A percentile compares a stretch with the other conserved stretches of the same genome.
Conservation (phyloP, 768 basidiomycete genomes). For the Cantharellus cinnabarinus region DNA sequence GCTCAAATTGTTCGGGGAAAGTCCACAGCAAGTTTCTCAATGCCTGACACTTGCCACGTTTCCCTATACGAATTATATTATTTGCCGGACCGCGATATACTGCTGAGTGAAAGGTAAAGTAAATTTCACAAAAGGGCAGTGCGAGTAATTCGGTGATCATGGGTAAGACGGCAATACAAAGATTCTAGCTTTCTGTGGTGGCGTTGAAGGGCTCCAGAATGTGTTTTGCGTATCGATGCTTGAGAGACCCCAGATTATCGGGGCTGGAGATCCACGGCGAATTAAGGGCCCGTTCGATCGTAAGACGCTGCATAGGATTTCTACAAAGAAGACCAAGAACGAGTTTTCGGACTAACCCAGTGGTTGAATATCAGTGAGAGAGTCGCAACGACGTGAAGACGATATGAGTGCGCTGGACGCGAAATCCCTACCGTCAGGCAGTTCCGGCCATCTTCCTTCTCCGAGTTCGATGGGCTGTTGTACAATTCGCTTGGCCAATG, state of each 20-base stretch:
- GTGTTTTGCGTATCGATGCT: background rate
- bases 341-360: background rate
- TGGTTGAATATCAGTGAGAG: background rate
- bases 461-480: background rate
- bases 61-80: no score
- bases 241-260: background rate
- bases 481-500: background rate
- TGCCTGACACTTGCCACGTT: constrained; percentile 15
- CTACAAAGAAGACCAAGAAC: background rate
- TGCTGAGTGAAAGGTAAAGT: no score
- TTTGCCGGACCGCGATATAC: no score
- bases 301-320: background rate
- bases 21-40: constrained; percentile 83
- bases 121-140: no score
- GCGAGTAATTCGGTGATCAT: no score
- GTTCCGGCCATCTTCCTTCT: no score
- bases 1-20: constrained; percentile 16
- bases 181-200: background rate
- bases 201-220: background rate
- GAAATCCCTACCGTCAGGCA: no score
- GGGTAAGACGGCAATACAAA: background rate
- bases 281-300: background rate
- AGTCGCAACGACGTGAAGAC: no score
- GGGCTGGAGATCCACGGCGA: background rate
- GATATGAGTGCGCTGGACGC: no score